Base-by-base conservation (phyloP, 257 asterid genomes). In the Salvia hispanica region DNA sequence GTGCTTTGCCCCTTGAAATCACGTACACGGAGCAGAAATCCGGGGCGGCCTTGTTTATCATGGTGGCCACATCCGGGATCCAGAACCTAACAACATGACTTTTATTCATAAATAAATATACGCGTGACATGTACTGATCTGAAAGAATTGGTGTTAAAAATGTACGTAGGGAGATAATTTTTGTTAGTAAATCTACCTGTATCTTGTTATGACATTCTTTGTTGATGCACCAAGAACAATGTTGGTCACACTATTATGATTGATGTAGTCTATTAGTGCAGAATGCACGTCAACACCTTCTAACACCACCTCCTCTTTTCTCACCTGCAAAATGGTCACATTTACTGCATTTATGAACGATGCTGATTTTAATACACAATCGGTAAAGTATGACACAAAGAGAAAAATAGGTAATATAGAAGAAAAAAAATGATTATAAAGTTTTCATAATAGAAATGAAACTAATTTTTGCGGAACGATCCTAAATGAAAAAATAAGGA, bases 21-120 rank as follows among this genome's bases (percentile, higher is more conserved):
- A 91, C 91, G 59, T 86, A 85, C 7, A 88, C 88, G 0, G 97
- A 84, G 67, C 96, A 88, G 60, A 77, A 88, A 36, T 84, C 92
- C 0, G 95, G 97, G 15, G 95, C 97, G 9, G 78, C 73, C 77
- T 83, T 91, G 82, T 83, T 86, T 58, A 88, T 72, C 64, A 79
- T 31, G 40, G 95, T 82, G 61, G 96, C 84, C 69, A 86, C 80
- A 69, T 85, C 95, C 14, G 69, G 68, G 44, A 72, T 69, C 91
- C 87, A 85, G 66, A 86, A 82, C 81, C 83, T 55, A 31, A 12
- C 13, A 55, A 28, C 9, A 15, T 6, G 13, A 51, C 13, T 33
- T 33, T 18, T 18, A 10, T 10, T 28, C 61, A 4, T 25, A 21
- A 4, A 18, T 25, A 9, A 21, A 9, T 54, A 21, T 54, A 7